Conservation (phyloP, 495 filamentous ascomycete species). For the Talaromyces proteolyticus region DNA sequence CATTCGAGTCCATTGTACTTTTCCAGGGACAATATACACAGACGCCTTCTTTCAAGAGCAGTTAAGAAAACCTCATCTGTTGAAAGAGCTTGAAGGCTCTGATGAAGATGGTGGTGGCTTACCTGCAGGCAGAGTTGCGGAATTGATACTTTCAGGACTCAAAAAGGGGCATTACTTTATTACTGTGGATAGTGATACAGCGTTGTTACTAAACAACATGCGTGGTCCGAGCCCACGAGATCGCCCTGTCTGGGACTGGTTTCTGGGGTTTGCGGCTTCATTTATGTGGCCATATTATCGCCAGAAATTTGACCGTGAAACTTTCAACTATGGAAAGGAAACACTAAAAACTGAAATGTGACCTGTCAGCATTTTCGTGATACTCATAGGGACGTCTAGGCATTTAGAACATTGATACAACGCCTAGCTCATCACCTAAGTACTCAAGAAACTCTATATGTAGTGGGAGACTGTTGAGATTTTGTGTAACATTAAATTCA, state of each 20-base stretch:
- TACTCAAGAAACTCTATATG: too few relatives aligned
- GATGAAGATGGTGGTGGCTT: slow-evolving; percentile 4
- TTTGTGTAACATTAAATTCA: too few relatives aligned
- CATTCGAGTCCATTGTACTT: slow-evolving; percentile 19
- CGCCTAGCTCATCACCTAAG: too few relatives aligned
- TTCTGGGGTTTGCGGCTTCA: slow-evolving; percentile 10
- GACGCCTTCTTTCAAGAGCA: slow-evolving; percentile 26
- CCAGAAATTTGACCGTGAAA: slow-evolving; percentile 8
- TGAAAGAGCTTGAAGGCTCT: slow-evolving; percentile 26
- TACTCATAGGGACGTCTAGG: too few relatives aligned
- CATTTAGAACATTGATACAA: too few relatives aligned
- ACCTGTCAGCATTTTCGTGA: too few relatives aligned
- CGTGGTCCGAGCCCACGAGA: slow-evolving; percentile 19
- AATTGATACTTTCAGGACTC: slow-evolving; percentile 8
- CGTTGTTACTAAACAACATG: slow-evolving; percentile 21
- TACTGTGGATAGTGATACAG: slow-evolving; percentile 10
- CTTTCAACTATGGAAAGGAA: slow-evolving; percentile 7
- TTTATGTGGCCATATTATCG: slow-evolving; percentile 12
- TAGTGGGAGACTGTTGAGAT: too few relatives aligned
- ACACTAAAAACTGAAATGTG: too few relatives aligned
- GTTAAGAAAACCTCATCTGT: slow-evolving; percentile 23
- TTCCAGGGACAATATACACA: slow-evolving; percentile 25
- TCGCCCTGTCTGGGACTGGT: slow-evolving; percentile 10
- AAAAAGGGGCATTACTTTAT: slow-evolving; percentile 9
- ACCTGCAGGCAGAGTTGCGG: slow-evolving; percentile 5